These are phyloP conservation scores for Ceratocystis variospora DNA, from an alignment of 2,329 filamentous ascomycete genomes.

Conservation along the genomic window DNA sequence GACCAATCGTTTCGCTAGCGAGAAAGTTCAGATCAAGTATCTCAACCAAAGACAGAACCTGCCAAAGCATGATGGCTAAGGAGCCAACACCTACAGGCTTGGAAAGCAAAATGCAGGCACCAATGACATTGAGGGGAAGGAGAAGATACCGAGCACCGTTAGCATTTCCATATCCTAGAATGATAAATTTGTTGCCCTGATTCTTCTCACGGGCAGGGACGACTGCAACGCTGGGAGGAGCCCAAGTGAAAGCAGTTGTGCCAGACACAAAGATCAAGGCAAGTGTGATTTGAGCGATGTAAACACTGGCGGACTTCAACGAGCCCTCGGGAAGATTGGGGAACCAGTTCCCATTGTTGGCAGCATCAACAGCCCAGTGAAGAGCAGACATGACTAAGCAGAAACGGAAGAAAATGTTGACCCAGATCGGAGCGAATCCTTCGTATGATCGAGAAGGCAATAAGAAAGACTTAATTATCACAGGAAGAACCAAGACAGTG, in stretches of 20 bases:
- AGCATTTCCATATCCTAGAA: constrained; percentile 86
- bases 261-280: constrained; percentile 72
- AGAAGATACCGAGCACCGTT: constrained; percentile 83
- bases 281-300: constrained; percentile 66
- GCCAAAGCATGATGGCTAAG: constrained; percentile 70
- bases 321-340: constrained; percentile 41
- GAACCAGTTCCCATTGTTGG: constrained; percentile 75
- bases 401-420: constrained; percentile 63
- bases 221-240: constrained; percentile 71
- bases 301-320: constrained; percentile 61
- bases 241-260: constrained; percentile 71
- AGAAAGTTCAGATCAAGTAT: constrained; percentile 47
- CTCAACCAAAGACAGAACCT: constrained; percentile 66
- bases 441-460: constrained; percentile 73
- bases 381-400: constrained; percentile 61
- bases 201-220: constrained; percentile 35
- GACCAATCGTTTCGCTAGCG: constrained; percentile 61
- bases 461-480: constrained; percentile 68
- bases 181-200: constrained; percentile 49
- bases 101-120: constrained; percentile 65
- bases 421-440: constrained; percentile 71
- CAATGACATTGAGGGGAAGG: constrained; percentile 62
- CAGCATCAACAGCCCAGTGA: constrained; percentile 83
- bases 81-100: constrained; percentile 91
- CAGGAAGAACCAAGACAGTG: constrained; percentile 58